Base-by-base conservation (phyloP, 2,329 filamentous ascomycete species). In the Fusarium cyanostomum region DNA sequence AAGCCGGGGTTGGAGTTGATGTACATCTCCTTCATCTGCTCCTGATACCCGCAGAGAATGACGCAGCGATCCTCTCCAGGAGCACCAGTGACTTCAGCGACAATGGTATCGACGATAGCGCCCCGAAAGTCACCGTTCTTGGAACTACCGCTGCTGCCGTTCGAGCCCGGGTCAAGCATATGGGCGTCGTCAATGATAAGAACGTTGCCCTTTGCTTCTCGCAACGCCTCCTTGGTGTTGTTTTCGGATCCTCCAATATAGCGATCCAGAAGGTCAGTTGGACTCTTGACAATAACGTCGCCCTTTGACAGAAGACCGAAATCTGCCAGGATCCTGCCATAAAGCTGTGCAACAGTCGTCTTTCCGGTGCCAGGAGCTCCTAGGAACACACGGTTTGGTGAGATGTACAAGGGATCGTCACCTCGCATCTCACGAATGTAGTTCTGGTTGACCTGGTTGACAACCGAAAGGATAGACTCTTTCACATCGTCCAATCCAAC, bases 141-240 rank as follows among this genome's bases (percentile, higher is more conserved):
- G 10, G 78, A 78, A 26, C 59, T 61, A 7, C 59, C 59, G 10
- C 67, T 68, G 0, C 70, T 73, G 8, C 73, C 57, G 11, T 61
- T 74, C 1, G 59, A 64, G 12, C 79, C 79, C 1, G 77, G 74
- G 48, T 82, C 84, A 0, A 93, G 80, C 67, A 86, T 86, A 65
- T 93, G 92, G 0, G 90, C 90, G 71, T 94, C 90, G 59, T 94
- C 91, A 11, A 94, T 92, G 31, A 93, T 86, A 0, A 94, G 80
- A 1, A 93, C 88, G 67, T 92, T 93, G 1, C 91, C 91, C 2
- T 82, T 66, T 0, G 88, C 86, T 0, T 85, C 78, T 1, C 84
- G 84, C 0, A 93, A 79, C 12, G 92, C 92, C 0, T 80, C 86
- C 67, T 90, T 92, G 0, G 90, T 92, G 31, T 87, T 86, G 9